A percentile compares a stretch with the other conserved stretches of the same genome.
These are phyloP conservation scores for Serendipita sp. DNA, from an alignment of 768 basidiomycete species.

Conservation along the genomic window DNA sequence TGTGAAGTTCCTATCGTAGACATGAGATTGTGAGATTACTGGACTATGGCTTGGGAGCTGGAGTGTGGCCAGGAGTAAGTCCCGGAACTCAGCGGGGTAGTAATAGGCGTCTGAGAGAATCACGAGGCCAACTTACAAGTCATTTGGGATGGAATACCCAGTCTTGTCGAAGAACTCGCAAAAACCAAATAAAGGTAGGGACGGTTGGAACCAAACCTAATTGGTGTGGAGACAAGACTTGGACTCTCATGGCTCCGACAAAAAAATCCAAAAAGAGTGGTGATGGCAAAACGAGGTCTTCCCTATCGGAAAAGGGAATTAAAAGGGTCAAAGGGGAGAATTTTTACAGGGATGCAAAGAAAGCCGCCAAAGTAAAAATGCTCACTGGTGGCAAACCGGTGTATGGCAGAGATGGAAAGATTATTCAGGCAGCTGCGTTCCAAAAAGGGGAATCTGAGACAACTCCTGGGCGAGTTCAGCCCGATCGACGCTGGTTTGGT, in stretches of 20 bases:
- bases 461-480: constrained; percentile 78
- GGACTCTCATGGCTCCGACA: neutral
- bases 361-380: constrained; percentile 74
- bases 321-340: constrained; percentile 84
- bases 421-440: constrained; percentile 84
- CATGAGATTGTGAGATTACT: neutral
- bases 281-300: constrained; percentile 1
- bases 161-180: neutral
- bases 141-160: neutral
- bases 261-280: neutral
- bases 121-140: neutral
- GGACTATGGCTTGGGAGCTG: neutral
- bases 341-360: constrained; percentile 94
- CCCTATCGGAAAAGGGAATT: constrained; percentile 16
- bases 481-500: constrained; percentile 98
- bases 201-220: too few species aligned
- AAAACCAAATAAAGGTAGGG: too few species aligned
- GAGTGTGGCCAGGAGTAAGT: neutral
- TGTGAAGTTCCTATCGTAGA: neutral
- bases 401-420: constrained; percentile 80
- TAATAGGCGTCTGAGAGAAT: neutral
- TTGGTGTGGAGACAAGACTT: neutral
- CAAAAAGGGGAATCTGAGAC: constrained; percentile 91
- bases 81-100: neutral
- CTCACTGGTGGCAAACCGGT: constrained; percentile 83